A percentile compares a stretch with the other conserved stretches of the same genome.
These are phyloP conservation scores for Trichoderma brevicompactum DNA, from an alignment of 2,329 filamentous ascomycete genomes.

Conservation along the genomic window DNA sequence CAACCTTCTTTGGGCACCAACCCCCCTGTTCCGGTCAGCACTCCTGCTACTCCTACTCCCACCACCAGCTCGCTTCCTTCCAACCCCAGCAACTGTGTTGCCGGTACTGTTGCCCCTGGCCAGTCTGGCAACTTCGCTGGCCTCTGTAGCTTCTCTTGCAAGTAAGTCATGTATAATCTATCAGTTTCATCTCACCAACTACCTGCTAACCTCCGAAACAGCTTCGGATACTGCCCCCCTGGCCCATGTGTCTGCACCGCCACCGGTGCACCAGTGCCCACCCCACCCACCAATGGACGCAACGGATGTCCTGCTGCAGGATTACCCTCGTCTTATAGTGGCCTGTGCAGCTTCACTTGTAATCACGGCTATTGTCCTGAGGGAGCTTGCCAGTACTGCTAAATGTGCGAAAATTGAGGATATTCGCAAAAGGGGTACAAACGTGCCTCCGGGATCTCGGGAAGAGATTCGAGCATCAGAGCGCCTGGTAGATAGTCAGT, in stretches of 20 bases:
- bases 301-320: conserved; percentile 43
- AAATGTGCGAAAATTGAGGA: too few species aligned
- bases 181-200: not conserved
- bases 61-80: conserved; percentile 17
- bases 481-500: too few species aligned
- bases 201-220: not conserved
- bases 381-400: conserved; percentile 36
- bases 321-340: conserved; percentile 45
- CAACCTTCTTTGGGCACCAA: conserved; percentile 39
- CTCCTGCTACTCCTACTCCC: conserved; percentile 40
- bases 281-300: conserved; percentile 34
- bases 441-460: too few species aligned
- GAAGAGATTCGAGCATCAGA: too few species aligned
- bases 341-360: conserved; percentile 52
- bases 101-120: conserved; percentile 39
- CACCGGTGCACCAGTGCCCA: conserved; percentile 38
- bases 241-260: conserved; percentile 42
- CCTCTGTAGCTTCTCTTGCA: conserved; percentile 43
- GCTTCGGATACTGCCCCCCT: conserved; percentile 41
- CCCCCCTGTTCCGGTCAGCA: conserved; percentile 34
- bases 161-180: not conserved
- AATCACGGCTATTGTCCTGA: conserved; percentile 43
- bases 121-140: conserved; percentile 41
- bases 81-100: conserved; percentile 34
- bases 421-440: too few species aligned